A percentile compares a stretch with the other conserved stretches of the same genome.
phyloP scores from a whole-genome alignment of 2,329 filamentous ascomycete genomes.

The Fusarium sp. region DNA sequence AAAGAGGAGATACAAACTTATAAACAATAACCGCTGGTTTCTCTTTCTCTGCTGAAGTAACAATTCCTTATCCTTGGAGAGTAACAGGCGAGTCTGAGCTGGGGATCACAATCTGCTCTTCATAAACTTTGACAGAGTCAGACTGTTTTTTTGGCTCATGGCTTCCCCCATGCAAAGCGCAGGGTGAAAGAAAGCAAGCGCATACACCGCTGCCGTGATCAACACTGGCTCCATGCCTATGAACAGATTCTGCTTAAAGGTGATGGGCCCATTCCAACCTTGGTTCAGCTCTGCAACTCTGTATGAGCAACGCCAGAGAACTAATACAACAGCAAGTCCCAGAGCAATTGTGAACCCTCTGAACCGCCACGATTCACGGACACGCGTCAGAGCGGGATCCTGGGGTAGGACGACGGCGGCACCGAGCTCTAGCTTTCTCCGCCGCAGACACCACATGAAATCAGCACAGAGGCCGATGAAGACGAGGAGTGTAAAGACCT shows the following conservation, averaged over 20 bases:
- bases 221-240: not conserved
- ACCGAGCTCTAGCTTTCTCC: not conserved
- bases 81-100: not conserved
- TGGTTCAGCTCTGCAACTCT: conserved; percentile 1
- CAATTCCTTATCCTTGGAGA: not conserved
- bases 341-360: not conserved
- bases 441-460: not conserved
- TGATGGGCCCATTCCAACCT: not conserved
- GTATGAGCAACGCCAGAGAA: not conserved
- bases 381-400: not conserved
- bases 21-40: not conserved
- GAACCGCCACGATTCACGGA: conserved; percentile 1
- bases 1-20: not conserved
- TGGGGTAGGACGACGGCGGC: not conserved
- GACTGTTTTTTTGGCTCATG: not conserved
- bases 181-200: not conserved
- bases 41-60: too few relatives aligned
- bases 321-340: not conserved
- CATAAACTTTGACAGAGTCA: not conserved
- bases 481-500: not conserved
- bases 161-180: not conserved
- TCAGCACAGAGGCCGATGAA: not conserved
- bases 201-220: not conserved
- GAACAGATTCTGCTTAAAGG: not conserved
- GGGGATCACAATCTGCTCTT: not conserved